Evolutionary conservation across 169 alveolate genomes (phyloP).

Genomic region (Babesia caballi): DNA sequence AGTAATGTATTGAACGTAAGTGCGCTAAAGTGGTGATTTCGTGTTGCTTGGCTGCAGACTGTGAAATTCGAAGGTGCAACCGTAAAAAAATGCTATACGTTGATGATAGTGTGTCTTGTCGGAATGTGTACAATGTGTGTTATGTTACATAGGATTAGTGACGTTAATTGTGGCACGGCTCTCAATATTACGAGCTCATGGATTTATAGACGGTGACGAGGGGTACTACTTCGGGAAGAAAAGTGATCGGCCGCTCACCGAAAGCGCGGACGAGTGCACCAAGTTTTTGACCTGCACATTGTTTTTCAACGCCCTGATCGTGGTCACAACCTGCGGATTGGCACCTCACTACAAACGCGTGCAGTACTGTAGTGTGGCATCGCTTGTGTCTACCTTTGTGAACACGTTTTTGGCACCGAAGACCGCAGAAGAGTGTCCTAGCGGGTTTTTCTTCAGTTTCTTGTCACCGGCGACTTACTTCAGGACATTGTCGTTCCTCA

Average conservation of each 20-base stretch:
- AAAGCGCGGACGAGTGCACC: slow-evolving; percentile 12
- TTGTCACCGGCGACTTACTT: slow-evolving; percentile 15
- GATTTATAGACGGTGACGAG: slow-evolving; percentile 3
- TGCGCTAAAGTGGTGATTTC: too few relatives aligned
- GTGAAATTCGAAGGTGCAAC: too few relatives aligned
- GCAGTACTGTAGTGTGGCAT: slow-evolving; percentile 23
- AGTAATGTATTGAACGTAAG: too few relatives aligned
- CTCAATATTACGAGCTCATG: too few relatives aligned
- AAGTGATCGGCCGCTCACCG: slow-evolving; percentile 7
- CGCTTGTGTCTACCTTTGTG: neutral
- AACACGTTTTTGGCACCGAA: slow-evolving; percentile 22
- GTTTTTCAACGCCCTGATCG: slow-evolving; percentile 21
- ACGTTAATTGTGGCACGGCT: too few relatives aligned
- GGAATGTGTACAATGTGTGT: too few relatives aligned
- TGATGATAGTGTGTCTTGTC: too few relatives aligned
- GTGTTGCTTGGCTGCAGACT: too few relatives aligned
- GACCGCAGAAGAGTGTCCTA: neutral
- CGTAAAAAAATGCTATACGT: too few relatives aligned
- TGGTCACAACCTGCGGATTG: slow-evolving; percentile 15
- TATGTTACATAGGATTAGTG: too few relatives aligned
- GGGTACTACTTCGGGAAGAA: slow-evolving; percentile 20
- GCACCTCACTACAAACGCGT: slow-evolving; percentile 13
- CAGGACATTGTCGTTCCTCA: slow-evolving; percentile 11
- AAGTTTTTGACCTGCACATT: slow-evolving; percentile 9
- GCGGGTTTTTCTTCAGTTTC: neutral